Base-by-base conservation (phyloP, 257 asterid genomes). In the Agastache rugosa region DNA sequence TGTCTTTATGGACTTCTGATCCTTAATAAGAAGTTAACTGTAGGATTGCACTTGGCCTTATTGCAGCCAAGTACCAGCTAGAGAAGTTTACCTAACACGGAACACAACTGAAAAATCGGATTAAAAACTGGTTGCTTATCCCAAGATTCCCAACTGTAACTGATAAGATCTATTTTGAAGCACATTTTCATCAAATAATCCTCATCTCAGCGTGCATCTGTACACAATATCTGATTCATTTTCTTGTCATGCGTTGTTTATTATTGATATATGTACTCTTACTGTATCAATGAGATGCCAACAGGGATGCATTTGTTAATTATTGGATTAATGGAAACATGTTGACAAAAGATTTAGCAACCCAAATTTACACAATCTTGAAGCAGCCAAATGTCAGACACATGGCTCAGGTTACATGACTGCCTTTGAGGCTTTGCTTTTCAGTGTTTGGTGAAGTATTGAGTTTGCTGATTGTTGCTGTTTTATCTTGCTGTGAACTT, bases 271-370 rank as follows among this genome's bases (percentile, higher is more conserved):
- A 42, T 69, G 15, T 55, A 73, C 63, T 65, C 74, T 85, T 55
- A 63, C 44, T 75, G 8, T 20, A 44, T 70, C 67, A 15, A 79
- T 80, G 69, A 50, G 65, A 37, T 80, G 81, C 62, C 73, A 74
- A 71, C 83, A 93, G 98, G 86, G 96, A 90, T 86, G 93, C 97
- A 3, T 92, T 90, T 83, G 93, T 89, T 45, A 84, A 92, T 75
- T 90, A 86, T 85, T 90, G 98, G 97, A 77, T 90, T 72, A 83
- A 85, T 45, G 86, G 90, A 61, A 90, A 85, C 83, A 86, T 90
- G 91, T 78, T 90, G 88, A 87, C 90, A 10, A 90, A 90, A 74
- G 97, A 92, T 87, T 69, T 82, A 66, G 86, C 90, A 75, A 79
- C 88, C 16, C 96, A 89, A 81, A 78, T 92, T 71, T 86, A 79